Evolutionary conservation across 2,329 filamentous ascomycete species (phyloP).

Genomic region (Stachybotrys elegans): DNA sequence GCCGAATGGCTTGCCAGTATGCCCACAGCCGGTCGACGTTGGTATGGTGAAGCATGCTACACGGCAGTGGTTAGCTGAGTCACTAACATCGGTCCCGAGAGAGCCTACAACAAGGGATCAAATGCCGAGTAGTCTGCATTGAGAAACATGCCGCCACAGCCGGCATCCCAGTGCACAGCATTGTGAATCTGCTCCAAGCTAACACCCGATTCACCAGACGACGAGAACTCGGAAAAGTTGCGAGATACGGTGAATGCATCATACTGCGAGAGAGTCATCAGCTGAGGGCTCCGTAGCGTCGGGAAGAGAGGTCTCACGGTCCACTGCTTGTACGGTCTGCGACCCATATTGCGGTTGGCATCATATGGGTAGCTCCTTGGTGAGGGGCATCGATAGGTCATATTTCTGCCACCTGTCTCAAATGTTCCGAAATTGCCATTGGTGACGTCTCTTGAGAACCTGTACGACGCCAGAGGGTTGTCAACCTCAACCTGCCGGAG

Average conservation of each 20-base stretch:
- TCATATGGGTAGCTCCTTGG: conserved; percentile 31
- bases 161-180: conserved; percentile 33
- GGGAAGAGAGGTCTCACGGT: conserved; percentile 39
- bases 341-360: conserved; percentile 29
- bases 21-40: conserved; percentile 62
- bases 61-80: too few relatives aligned
- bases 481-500: conserved; percentile 27
- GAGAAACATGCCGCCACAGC: conserved; percentile 36
- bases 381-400: conserved; percentile 35
- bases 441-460: conserved; percentile 36
- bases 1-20: conserved; percentile 43
- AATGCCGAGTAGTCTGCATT: conserved; percentile 35
- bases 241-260: conserved; percentile 31
- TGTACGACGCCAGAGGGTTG: conserved; percentile 50
- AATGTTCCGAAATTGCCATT: conserved; percentile 31
- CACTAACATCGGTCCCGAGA: too few relatives aligned
- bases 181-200: conserved; percentile 41
- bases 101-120: conserved; percentile 38
- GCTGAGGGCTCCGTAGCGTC: neutral
- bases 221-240: conserved; percentile 29
- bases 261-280: conserved; percentile 25
- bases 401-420: conserved; percentile 19
- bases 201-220: conserved; percentile 26
- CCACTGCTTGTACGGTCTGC: conserved; percentile 30
- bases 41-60: conserved; percentile 44